Evolutionary conservation across 768 basidiomycete genomes (phyloP).

Genomic region (Crassisporium funariophilum): DNA sequence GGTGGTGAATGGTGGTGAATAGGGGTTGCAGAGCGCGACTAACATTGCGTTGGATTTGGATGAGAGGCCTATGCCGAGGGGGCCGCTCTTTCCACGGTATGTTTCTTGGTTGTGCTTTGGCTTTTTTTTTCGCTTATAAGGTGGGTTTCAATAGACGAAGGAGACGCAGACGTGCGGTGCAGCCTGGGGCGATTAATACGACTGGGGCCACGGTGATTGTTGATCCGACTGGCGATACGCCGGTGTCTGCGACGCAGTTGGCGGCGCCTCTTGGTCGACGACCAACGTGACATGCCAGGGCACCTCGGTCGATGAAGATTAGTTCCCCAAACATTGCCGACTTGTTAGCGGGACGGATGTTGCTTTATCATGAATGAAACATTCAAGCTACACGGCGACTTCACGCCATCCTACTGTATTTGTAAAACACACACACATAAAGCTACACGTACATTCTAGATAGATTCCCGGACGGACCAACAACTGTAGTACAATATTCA

Average conservation of each 20-base stretch:
- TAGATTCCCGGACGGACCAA: no score
- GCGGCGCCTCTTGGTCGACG: constrained; percentile 20
- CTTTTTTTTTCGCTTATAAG: constrained; percentile 23
- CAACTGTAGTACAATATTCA: no score
- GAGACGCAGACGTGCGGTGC: constrained; percentile 31
- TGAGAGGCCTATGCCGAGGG: constrained; percentile 88
- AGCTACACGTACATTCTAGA: no score
- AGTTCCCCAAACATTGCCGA: no score
- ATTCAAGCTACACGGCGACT: no score
- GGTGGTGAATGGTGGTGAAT: no score
- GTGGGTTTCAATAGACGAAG: constrained; percentile 25
- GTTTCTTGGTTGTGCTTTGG: constrained; percentile 24
- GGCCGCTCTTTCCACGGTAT: constrained; percentile 82
- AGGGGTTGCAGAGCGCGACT: constrained; percentile 89
- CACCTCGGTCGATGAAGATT: no score
- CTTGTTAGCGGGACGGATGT: no score
- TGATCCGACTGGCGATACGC: constrained; percentile 19
- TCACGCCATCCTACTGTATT: no score
- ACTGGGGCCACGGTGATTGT: not conserved
- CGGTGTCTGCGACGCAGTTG: constrained; percentile 20
- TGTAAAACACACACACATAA: no score
- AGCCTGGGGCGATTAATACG: constrained; percentile 10
- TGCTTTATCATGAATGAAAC: no score
- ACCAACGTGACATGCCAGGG: no score
- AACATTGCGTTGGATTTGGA: constrained; percentile 94